Evolutionary conservation across 164 flowering plant species (phyloP).

Genomic region (Nelumbo lutea): DNA sequence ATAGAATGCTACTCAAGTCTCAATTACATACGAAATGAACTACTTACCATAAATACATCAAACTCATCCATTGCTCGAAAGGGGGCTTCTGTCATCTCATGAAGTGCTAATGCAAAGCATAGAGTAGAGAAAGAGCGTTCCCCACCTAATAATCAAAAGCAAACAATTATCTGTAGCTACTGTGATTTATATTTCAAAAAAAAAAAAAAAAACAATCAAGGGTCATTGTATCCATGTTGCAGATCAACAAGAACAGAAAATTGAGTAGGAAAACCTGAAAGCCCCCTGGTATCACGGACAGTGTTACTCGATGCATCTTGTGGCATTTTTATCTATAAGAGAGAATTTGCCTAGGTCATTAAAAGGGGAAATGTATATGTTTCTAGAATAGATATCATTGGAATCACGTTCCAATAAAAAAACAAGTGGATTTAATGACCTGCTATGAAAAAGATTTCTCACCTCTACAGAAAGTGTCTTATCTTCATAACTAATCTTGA

Average conservation of each 20-base stretch:
- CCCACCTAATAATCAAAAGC: slow-evolving; percentile 51
- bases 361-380: neutral
- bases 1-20: too few species aligned
- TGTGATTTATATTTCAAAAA: neutral
- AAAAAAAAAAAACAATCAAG: neutral
- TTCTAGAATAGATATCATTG: too few species aligned
- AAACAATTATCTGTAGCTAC: neutral
- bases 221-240: neutral
- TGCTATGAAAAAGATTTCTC: slow-evolving; percentile 11
- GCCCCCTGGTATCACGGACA: slow-evolving; percentile 91
- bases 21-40: neutral
- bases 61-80: slow-evolving; percentile 99
- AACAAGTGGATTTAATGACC: neutral
- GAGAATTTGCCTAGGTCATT: neutral
- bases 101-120: slow-evolving; percentile 92
- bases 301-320: slow-evolving; percentile 75
- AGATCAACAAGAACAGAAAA: neutral
- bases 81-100: slow-evolving; percentile 89
- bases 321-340: slow-evolving; percentile 81
- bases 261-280: slow-evolving; percentile 45
- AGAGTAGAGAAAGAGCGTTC: slow-evolving; percentile 94
- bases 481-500: slow-evolving; percentile 63
- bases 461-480: slow-evolving; percentile 83
- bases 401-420: neutral
- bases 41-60: slow-evolving; percentile 94